Conservation (phyloP, 257 asterid species). For the Solanum ossicruentum region DNA sequence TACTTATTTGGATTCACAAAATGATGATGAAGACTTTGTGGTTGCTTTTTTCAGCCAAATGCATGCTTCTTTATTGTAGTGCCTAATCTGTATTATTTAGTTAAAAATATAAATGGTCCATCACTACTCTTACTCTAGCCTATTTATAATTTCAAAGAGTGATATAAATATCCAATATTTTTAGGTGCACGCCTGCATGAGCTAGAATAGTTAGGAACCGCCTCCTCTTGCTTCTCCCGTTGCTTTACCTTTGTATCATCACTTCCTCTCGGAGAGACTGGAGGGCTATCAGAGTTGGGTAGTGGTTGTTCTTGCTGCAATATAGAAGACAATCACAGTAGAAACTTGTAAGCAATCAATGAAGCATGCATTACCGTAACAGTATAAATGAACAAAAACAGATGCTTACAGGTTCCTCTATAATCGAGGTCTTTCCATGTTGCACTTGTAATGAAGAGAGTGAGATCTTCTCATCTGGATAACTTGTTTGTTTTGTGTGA, state of each 20-base stretch:
- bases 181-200: not conserved
- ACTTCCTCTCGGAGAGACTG: constrained; percentile 52
- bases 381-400: not conserved
- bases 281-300: constrained; percentile 41
- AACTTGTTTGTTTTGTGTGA: constrained; percentile 8
- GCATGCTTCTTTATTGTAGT: not conserved
- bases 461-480: constrained; percentile 15
- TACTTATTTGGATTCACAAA: not conserved
- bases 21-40: not conserved
- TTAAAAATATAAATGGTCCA: not conserved
- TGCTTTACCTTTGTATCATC: constrained; percentile 49
- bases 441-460: constrained; percentile 3
- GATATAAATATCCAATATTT: not conserved
- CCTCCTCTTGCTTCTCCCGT: not conserved
- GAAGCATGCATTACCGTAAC: not conserved
- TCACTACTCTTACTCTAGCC: not conserved
- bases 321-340: not conserved
- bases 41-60: not conserved
- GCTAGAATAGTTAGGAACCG: not conserved
- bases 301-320: constrained; percentile 30
- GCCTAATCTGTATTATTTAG: not conserved
- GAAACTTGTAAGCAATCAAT: not conserved
- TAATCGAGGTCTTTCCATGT: constrained; percentile 4
- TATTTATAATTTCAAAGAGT: not conserved
- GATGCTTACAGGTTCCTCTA: constrained; percentile 15